Base-by-base conservation (phyloP, 1,284 basidiomycete species). In the Ustilago tritici region DNA sequence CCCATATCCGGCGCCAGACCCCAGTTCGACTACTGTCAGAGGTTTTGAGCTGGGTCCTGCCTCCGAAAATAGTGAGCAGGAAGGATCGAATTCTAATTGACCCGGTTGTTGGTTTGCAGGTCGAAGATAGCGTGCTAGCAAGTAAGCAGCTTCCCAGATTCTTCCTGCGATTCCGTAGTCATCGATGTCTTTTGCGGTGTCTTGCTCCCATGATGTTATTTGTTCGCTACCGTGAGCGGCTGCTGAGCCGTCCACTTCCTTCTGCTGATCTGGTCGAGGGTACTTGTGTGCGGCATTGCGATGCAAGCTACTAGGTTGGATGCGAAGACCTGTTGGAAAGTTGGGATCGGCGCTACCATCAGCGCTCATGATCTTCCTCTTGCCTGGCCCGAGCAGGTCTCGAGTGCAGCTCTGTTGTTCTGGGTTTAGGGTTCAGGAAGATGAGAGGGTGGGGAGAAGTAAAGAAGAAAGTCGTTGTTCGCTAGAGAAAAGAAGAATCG, bases 121-220 rank as follows among this genome's bases (percentile, higher is more conserved):
- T 2, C 63, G 49, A 12, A 85, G 62, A 60, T 85, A 86, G 43
- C 61, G 63, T 35, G 66, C 61, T 0, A 83, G 64, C 35, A 84
- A 47, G 49, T 81, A 85, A 15, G 81, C 83, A 0, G 84, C 83
- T 57, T 86, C 84, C 82, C 84, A 86, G 28, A 84, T 82, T 3
- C 84, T 66, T 2, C 84, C 84, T 15, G 84, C 84, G 14, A 86
- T 86, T 7, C 84, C 84, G 28, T 65, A 86, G n/a, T 57, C 34
- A 12, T 74, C 69, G 56, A 86, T 86, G 59, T 85, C 84, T 10
- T 76, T 67, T 12, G 65, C 58, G 4, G 70, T 79, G 49, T 86
- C 84, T 55, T 71, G 60, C 4, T 71, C 64, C 79, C 80, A 83
- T 19, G 70, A 68, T 3, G 57, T 61, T n/a, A 55, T 34, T 35